Conservation (phyloP, 305 asterid genomes). For the Vinca major region DNA sequence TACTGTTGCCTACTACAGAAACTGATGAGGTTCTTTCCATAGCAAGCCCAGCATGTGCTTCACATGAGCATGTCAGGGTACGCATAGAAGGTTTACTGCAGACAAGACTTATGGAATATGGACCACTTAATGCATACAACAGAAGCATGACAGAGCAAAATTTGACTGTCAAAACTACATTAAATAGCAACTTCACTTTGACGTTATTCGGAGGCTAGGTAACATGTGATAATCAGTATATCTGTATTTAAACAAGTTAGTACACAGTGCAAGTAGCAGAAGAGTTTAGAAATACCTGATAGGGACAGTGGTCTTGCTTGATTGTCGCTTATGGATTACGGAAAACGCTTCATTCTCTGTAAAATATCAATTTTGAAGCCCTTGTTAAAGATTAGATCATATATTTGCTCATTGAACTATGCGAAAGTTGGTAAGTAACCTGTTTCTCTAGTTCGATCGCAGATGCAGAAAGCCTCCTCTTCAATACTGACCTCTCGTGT, state of each 20-base stretch:
- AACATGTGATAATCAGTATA: neutral
- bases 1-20: constrained; percentile 9
- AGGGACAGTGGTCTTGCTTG: neutral
- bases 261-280: neutral
- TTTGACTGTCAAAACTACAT: constrained; percentile 1
- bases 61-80: constrained; percentile 26
- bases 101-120: constrained; percentile 18
- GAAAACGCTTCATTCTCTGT: constrained; percentile 90
- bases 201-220: neutral
- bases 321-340: constrained; percentile 23
- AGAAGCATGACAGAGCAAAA: neutral
- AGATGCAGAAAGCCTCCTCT: constrained; percentile 71
- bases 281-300: constrained; percentile 6
- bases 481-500: constrained; percentile 52
- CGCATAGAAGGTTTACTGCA: constrained; percentile 15
- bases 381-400: neutral
- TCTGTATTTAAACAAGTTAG: neutral
- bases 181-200: no score
- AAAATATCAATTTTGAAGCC: constrained; percentile 17
- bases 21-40: constrained; percentile 5
- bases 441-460: constrained; percentile 76
- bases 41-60: constrained; percentile 25
- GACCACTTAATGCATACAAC: constrained; percentile 15
- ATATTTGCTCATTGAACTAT: neutral
- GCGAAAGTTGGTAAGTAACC: constrained; percentile 26